Evolutionary conservation across 129 eudicot species (phyloP).

Genomic region (Sambucus nigra): DNA sequence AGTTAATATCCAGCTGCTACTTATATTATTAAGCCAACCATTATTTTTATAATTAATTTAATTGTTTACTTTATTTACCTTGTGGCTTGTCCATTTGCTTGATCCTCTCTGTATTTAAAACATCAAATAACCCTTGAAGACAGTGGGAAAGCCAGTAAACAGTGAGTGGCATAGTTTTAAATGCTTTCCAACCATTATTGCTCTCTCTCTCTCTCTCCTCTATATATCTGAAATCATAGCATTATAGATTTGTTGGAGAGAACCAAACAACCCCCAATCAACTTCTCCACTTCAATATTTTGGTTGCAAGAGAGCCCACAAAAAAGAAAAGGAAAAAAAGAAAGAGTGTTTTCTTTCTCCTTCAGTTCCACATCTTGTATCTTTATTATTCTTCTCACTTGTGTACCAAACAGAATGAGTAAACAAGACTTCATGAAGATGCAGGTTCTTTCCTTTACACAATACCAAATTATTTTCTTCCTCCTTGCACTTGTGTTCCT

Average conservation of each 20-base stretch:
- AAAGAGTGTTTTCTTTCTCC: neutral
- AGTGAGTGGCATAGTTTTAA: no score
- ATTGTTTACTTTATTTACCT: neutral
- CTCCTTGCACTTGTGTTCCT: neutral
- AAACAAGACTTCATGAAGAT: constrained; percentile 63
- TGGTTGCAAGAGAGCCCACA: constrained; percentile 4
- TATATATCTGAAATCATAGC: neutral
- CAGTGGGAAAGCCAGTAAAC: no score
- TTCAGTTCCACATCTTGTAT: constrained; percentile 6
- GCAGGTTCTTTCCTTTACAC: constrained; percentile 42
- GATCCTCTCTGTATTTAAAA: neutral
- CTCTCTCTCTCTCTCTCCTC: no score
- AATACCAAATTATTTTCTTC: neutral
- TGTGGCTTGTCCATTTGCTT: neutral
- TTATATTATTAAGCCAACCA: no score
- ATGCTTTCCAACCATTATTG: no score
- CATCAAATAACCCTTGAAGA: no score
- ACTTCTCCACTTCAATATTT: neutral
- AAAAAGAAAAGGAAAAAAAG: neutral
- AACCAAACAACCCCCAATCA: neutral
- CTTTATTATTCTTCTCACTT: neutral
- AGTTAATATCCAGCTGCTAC: no score
- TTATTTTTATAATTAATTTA: no score
- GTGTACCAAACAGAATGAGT: constrained; percentile 29
- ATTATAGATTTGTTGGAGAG: neutral